Evolutionary conservation across 202 grass and related monocot genomes (phyloP), one percentile per base, ranked within the genome.

Genomic region (Dendrocalamus latiflorus): DNA sequence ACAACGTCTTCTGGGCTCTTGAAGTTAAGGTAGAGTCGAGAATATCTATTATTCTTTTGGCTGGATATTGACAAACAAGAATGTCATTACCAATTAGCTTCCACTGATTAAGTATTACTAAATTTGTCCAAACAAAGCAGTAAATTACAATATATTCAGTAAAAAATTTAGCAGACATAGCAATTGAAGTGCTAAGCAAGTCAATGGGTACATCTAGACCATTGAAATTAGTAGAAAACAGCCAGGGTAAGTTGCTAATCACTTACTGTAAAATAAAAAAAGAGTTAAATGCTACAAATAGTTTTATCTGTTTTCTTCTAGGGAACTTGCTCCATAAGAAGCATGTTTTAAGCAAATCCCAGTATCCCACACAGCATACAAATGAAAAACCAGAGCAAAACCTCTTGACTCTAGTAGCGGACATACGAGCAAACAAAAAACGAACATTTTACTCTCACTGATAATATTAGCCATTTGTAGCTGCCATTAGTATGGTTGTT

Each of bases 41-140:
- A 90, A 89, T 89, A 90, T 79, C 87, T 92, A 81, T 95, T 88
- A 81, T 99, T 90, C 79, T 96, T 99, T 82, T 83, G 81, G 80
- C 96, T 99, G 89, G 71, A 83, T 42, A 63, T 68, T 42, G 33
- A 17, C 7, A 80, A 75, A 81, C 7, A 48, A 87, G 47, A 51
- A 80, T 80, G 63, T 57, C 25, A 74, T 1, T 70, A 75, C 39
- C 18, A 74, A 77, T 76, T 72, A 85, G 34, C 25, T 84, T 37
- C 33, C 38, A 44, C 18, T 6, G 44, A 15, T 15, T 70, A 80
- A 74, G 48, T 71, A 66, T 20, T 57, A 79, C 47, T 72, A 5
- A 42, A 64, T 65, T 72, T 84, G 56, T 50, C 55, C 61, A 48
- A 72, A 61, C 34, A 47, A 48, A 68, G 20, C 1, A 36, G 10